Percentiles rank a stretch among this genome's conserved stretches.
These are phyloP conservation scores for Kluyveromyces dobzhanskii DNA, from an alignment of 805 yeast species.

Conservation along the genomic window DNA sequence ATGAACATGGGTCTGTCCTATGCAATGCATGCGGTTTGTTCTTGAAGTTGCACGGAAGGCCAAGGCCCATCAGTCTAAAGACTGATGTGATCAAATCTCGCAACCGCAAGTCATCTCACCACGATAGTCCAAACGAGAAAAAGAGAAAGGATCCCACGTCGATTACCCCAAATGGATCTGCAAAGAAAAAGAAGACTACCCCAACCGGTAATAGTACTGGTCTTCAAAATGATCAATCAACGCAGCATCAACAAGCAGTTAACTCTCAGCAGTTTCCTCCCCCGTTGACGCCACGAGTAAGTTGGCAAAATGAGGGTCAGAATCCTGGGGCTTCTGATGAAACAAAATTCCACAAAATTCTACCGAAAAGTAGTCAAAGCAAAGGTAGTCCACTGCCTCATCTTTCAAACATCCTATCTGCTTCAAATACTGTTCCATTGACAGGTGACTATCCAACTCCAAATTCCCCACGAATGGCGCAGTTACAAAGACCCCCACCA, in stretches of 20 bases:
- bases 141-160: constrained; percentile 11
- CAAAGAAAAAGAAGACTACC: constrained; percentile 2
- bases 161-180: not conserved
- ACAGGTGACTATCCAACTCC: constrained; percentile 1
- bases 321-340: constrained; percentile 12
- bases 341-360: constrained; percentile 10
- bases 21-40: constrained; percentile 94
- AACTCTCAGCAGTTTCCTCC: not conserved
- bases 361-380: constrained; percentile 7
- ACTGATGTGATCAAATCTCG: constrained; percentile 90
- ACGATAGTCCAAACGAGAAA: constrained; percentile 12
- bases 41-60: constrained; percentile 82
- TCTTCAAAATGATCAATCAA: too few relatives aligned
- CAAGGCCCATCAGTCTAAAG: constrained; percentile 84
- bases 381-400: constrained; percentile 7
- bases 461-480: constrained; percentile 10
- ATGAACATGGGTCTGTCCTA: constrained; percentile 80
- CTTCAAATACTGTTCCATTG: not conserved
- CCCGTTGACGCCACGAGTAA: too few relatives aligned
- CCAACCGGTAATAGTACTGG: not conserved
- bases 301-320: not conserved
- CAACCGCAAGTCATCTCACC: constrained; percentile 52
- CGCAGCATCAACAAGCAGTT: not conserved
- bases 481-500: constrained; percentile 6
- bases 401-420: constrained; percentile 8